Percentiles rank a stretch among this genome's conserved stretches.
These are phyloP conservation scores for Ochetophila trinervis DNA, from an alignment of 306 rosid species.

Conservation along the genomic window DNA sequence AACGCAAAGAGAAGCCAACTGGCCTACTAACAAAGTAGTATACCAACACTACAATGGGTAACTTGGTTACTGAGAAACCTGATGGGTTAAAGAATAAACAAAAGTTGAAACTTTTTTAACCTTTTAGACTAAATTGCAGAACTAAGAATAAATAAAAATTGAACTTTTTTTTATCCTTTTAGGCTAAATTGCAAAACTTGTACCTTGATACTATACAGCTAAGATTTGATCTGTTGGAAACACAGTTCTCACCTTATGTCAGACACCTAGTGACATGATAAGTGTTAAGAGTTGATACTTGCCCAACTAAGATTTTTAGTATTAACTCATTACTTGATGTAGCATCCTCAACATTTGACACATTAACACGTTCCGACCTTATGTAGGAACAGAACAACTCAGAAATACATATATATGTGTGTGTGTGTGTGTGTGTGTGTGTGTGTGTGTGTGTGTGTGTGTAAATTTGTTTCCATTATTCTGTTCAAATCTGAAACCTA, in stretches of 20 bases:
- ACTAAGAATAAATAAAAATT: not conserved
- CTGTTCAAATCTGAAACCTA: not conserved
- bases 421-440: too few relatives aligned
- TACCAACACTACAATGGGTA: not conserved
- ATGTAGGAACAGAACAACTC: too few relatives aligned
- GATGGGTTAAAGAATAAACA: not conserved
- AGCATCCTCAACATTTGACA: too few relatives aligned
- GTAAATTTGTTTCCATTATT: not conserved
- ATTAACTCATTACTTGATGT: too few relatives aligned
- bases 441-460: too few relatives aligned
- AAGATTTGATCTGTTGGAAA: not conserved
- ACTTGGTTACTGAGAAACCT: not conserved
- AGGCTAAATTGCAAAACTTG: not conserved
- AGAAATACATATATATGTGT: too few relatives aligned
- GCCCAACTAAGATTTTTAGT: too few relatives aligned
- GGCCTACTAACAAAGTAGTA: not conserved
- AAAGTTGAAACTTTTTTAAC: not conserved
- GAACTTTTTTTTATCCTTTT: not conserved
- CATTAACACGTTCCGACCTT: too few relatives aligned
- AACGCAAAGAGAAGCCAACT: not conserved
- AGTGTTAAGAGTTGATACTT: too few relatives aligned
- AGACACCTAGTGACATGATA: too few relatives aligned
- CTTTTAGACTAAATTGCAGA: too few relatives aligned
- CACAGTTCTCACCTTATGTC: too few relatives aligned
- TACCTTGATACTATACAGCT: not conserved